These are phyloP conservation scores for Entomortierella parvispora DNA, from an alignment of 192 early-diverging fungal species.

Conservation along the genomic window DNA sequence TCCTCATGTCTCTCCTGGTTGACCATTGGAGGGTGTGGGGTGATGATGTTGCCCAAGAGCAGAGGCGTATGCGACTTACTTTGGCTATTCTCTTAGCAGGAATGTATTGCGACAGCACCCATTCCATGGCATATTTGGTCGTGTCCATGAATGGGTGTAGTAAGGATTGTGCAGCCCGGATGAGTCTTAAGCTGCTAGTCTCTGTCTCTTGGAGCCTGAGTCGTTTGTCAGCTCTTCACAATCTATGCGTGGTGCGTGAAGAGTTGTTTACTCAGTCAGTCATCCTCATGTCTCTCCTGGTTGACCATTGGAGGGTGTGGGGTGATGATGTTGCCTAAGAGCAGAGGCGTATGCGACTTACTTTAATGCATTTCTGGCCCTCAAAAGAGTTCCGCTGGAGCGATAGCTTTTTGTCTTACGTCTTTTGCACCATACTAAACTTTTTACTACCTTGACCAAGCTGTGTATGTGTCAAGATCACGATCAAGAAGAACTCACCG, in stretches of 20 bases:
- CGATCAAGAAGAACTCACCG: no score
- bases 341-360: slow-evolving; percentile 46
- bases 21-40: slow-evolving; percentile 33
- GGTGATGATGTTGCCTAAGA: slow-evolving; percentile 47
- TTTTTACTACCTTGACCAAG: neutral
- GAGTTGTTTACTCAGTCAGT: slow-evolving; percentile 41
- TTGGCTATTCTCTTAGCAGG: neutral
- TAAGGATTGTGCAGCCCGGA: slow-evolving; percentile 51
- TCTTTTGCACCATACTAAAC: slow-evolving; percentile 3
- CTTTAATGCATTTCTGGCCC: slow-evolving; percentile 46
- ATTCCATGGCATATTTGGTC: slow-evolving; percentile 46
- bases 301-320: slow-evolving; percentile 37
- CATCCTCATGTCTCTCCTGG: slow-evolving; percentile 37
- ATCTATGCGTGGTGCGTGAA: slow-evolving; percentile 51
- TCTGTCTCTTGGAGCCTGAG: slow-evolving; percentile 48
- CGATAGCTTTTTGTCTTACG: neutral
- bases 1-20: slow-evolving; percentile 41
- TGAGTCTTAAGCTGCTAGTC: slow-evolving; percentile 52
- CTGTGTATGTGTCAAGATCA: no score
- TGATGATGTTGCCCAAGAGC: slow-evolving; percentile 49
- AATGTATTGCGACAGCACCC: slow-evolving; percentile 9
- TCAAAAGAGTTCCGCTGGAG: slow-evolving; percentile 9
- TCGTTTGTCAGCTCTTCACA: slow-evolving; percentile 39
- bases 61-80: slow-evolving; percentile 45
- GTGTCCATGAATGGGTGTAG: slow-evolving; percentile 44